Evolutionary conservation across 164 flowering plant species (phyloP), one percentile per base, ranked within the genome.

Genomic region (Kingdonia uniflora): DNA sequence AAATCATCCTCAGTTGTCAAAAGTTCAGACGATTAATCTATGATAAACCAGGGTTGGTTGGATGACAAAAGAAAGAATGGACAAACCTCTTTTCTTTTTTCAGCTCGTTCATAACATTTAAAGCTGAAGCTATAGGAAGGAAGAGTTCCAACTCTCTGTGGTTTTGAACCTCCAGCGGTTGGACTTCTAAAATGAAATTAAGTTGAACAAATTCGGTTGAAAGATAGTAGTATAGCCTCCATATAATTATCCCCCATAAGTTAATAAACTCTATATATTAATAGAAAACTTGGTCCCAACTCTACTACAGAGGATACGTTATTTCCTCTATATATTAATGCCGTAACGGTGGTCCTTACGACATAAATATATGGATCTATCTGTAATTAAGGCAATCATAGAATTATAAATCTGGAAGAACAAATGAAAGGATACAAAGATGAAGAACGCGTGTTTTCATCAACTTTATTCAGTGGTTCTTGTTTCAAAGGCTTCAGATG

Each of bases 21-120:
- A 29, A 3, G 35, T 29, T 8, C 8, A 29, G 35, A 29, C 8
- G 8, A 29, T 29, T 29, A 29, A 29, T 8, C 35, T 3, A 29
- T 29, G 8, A 29, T 8, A 4, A 29, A 29, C 35, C n/a, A n/a
- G n/a, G n/a, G 8, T 29, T 8, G 4, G 35, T 29, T 26, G 17
- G n/a, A n/a, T n/a, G n/a, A 29, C 38, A 19, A 57, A 2, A 21
- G 16, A 20, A 42, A 25, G 42, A 5, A 39, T 29, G 35, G 11
- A 35, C 14, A 57, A 62, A 91, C 98, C 90, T 84, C 94, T 75
- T 49, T 92, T 68, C 98, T 73, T 69, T 76, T 92, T 66, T 88
- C 95, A 64, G 96, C 96, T 58, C 97, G 79, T 65, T 92, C 95
- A 67, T 82, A 68, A 58, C 98, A 92, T 66, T 59, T 84, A 64